Evolutionary conservation across 371 early-diverging fungal species (phyloP).

Genomic region (Mucor lusitanicus): DNA sequence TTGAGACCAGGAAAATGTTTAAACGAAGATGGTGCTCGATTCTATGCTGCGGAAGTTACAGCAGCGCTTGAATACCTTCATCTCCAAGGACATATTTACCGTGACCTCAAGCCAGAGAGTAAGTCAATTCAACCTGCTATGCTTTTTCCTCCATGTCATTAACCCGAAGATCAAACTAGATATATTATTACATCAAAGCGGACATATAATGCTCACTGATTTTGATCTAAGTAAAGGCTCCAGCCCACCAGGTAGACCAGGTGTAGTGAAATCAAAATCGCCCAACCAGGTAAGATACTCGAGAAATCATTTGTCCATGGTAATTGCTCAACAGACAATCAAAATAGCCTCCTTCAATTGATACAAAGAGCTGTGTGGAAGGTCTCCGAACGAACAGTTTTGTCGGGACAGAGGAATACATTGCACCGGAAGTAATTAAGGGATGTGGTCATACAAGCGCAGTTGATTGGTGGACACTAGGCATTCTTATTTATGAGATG

Average conservation of each 20-base stretch:
- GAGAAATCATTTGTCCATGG: not conserved
- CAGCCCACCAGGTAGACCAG: constrained; percentile 72
- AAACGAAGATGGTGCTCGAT: constrained; percentile 87
- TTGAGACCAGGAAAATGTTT: constrained; percentile 83
- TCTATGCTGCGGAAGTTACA: constrained; percentile 98
- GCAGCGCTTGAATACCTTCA: constrained; percentile 95
- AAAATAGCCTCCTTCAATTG: constrained; percentile 63
- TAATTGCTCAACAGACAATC: not conserved
- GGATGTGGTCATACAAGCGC: constrained; percentile 92
- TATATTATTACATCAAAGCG: constrained; percentile 89
- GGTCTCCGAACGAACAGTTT: constrained; percentile 92
- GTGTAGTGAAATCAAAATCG: constrained; percentile 68
- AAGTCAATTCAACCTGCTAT: constrained; percentile 24
- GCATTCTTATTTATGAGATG: constrained; percentile 97
- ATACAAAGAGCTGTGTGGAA: constrained; percentile 88
- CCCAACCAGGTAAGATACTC: constrained; percentile 42
- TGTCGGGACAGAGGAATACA: constrained; percentile 97
- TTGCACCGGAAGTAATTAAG: constrained; percentile 95
- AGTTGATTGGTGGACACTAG: constrained; percentile 99
- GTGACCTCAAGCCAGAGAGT: constrained; percentile 99
- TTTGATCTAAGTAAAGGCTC: constrained; percentile 95
- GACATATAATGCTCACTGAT: constrained; percentile 97
- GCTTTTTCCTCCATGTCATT: too few relatives aligned
- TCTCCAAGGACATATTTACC: constrained; percentile 94
- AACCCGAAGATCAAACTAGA: constrained; percentile 47